A percentile compares a stretch with the other conserved stretches of the same genome.
These are phyloP conservation scores for Stenogyne calaminthoides DNA, from an alignment of 305 asterid genomes.

Conservation along the genomic window DNA sequence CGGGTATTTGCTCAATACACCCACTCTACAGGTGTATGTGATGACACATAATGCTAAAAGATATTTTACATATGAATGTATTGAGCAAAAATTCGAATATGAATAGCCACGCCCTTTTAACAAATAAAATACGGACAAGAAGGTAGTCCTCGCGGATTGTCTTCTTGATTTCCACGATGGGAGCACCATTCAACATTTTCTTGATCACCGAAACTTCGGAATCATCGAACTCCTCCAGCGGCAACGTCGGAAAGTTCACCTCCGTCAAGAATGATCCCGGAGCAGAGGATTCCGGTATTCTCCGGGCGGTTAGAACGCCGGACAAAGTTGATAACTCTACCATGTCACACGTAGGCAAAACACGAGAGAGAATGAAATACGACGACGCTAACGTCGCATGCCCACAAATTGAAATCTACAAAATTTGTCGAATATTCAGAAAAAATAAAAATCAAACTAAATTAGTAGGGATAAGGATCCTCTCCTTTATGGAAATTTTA, in stretches of 20 bases:
- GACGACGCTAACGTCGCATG: conserved; percentile 49
- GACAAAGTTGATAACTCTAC: conserved; percentile 33
- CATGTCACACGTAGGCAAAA: conserved; percentile 14
- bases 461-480: too few species aligned
- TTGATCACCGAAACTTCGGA: conserved; percentile 12
- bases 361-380: conserved; percentile 26
- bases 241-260: conserved; percentile 33
- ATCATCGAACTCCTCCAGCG: conserved; percentile 15
- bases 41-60: too few species aligned
- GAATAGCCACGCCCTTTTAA: too few species aligned
- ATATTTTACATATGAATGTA: too few species aligned
- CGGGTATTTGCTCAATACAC: too few species aligned
- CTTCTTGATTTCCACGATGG: conserved; percentile 27
- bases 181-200: conserved; percentile 32
- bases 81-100: too few species aligned
- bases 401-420: conserved; percentile 42
- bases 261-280: conserved; percentile 26
- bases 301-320: conserved; percentile 20
- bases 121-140: conserved; percentile 21
- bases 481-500: too few species aligned
- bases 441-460: too few species aligned
- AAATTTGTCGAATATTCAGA: background rate
- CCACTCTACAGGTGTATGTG: too few species aligned
- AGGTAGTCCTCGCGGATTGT: conserved; percentile 29
- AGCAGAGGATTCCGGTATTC: background rate